Evolutionary conservation across 495 filamentous ascomycete species (phyloP), one percentile per base, ranked within the genome.

Genomic region (Xeromyces bisporus): DNA sequence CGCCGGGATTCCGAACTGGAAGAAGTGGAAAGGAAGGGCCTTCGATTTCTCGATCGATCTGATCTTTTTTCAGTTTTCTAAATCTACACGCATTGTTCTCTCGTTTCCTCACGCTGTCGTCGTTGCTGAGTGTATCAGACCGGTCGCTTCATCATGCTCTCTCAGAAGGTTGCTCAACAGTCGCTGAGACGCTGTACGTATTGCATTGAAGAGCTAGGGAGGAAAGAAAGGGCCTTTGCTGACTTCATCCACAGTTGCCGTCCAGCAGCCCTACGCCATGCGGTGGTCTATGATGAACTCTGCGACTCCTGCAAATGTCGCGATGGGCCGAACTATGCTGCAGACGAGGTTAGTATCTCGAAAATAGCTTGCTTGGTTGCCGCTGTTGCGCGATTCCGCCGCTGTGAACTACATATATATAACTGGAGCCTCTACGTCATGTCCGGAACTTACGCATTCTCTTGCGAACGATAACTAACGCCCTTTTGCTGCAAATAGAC

Each of bases 141-240:
- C 26, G 8, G 10, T 28, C 11, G 14, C 3, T 31, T 47, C 56
- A 70, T 29, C 18, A 82, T 82, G 75, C 60, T 71, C 47, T 65
- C 69, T 39, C 73, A 76, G 47, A 69, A 75, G 61, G 54, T 71
- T 50, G 63, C 64, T 30, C 64, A 79, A 47, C 70, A 71, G 48
- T 71, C 72, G 48, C 55, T 76, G 56, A 71, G 74, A 62, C 68
- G 74, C 62, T 56, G 76, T 80, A 76, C 35, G 67, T 63, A 7
- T 36, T 14, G 18, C 13, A n/a, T n/a, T n/a, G n/a, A n/a, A n/a
- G n/a, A n/a, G n/a, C n/a, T n/a, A n/a, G n/a, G n/a, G n/a, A n/a
- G n/a, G n/a, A n/a, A n/a, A n/a, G n/a, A n/a, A n/a, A n/a, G n/a
- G n/a, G n/a, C n/a, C 28, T 11, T 37, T 34, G 39, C 46, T 52